Evolutionary conservation across 495 filamentous ascomycete species (phyloP), one percentile per base, ranked within the genome.

Genomic region (Bathelium albidoporum): DNA sequence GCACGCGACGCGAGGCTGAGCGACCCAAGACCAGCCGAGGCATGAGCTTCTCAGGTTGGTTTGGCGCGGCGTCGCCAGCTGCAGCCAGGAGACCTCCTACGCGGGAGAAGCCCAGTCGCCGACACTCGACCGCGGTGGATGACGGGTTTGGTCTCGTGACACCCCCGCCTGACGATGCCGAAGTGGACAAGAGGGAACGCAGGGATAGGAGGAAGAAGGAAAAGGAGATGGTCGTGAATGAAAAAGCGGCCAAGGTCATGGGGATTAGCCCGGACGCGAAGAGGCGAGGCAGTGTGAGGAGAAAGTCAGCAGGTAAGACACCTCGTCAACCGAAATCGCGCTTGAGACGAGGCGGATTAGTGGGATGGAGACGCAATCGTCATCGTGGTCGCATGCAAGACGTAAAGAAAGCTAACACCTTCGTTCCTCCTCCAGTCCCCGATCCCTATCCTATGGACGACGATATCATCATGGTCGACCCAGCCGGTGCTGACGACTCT

Each of bases 231-330:
- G 78, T 78, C 32, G 70, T 82, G 43, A 69, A 77, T 32, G 76
- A 77, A 36, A 87, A 87, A 72, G 83, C 82, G 52, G 82, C 83
- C 12, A 82, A 81, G 71, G 63, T 86, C 58, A 84, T 86, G 81
- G 84, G 83, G 32, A 74, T 80, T 22, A 71, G 71, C 36, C 65
- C 64, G 10, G 63, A 66, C 26, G 63, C 64, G 12, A 68, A 29
- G 49, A 12, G 49, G 22, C 49, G 49, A 1, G 49, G 49, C 7
- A 55, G 49, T 55, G 49, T 55, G 20, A 26, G 49, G 24, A 3
- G 67, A 43, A 70, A 68, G 61, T 70, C 69, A 22, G 73, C 71
- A 11, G 72, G 68, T 52, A 72, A 74, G 26, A 73, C 71, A 66
- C 60, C 66, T 28, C 74, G 73, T 64, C 45, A 61, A 16, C 68